A percentile compares a stretch with the other conserved stretches of the same genome.
phyloP scores from a whole-genome alignment of 441 rosid genomes.

The Francoa sonchifolia region DNA sequence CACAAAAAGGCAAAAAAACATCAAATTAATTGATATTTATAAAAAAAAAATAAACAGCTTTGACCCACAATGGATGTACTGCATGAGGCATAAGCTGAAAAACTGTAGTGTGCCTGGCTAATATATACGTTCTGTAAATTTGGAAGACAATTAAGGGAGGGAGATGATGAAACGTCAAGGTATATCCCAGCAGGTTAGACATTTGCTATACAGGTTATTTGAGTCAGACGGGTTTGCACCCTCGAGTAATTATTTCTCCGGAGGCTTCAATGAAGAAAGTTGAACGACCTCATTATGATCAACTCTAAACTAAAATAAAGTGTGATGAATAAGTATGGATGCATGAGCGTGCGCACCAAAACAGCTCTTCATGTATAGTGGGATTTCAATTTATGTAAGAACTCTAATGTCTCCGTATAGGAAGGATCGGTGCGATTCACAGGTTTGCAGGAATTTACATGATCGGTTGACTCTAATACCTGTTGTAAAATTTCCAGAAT shows the following conservation, averaged over 20 bases:
- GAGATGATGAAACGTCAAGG: too few species aligned
- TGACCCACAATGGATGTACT: background rate
- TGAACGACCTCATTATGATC: background rate
- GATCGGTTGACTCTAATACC: constrained; percentile 91
- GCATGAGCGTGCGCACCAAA: background rate
- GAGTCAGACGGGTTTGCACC: too few species aligned
- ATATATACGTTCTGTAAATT: too few species aligned
- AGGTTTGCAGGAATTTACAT: constrained; percentile 95
- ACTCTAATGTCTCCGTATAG: constrained; percentile 53
- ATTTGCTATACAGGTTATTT: too few species aligned
- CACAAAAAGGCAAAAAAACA: too few species aligned
- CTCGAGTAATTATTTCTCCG: too few species aligned
- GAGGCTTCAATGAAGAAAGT: too few species aligned
- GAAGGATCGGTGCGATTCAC: constrained; percentile 71
- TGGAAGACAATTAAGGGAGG: too few species aligned
- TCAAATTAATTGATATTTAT: background rate
- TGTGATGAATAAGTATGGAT: background rate
- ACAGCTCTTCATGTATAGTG: constrained; percentile 20
- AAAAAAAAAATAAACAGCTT: background rate
- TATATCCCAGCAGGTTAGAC: too few species aligned
- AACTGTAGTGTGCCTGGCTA: too few species aligned
- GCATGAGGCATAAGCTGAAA: too few species aligned
- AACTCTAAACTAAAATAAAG: too few species aligned
- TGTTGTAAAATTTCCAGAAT: constrained; percentile 19
- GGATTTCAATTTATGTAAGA: constrained; percentile 49